These are phyloP conservation scores for Triglochin maritima DNA, from an alignment of 106 monocot genomes.

Conservation along the genomic window DNA sequence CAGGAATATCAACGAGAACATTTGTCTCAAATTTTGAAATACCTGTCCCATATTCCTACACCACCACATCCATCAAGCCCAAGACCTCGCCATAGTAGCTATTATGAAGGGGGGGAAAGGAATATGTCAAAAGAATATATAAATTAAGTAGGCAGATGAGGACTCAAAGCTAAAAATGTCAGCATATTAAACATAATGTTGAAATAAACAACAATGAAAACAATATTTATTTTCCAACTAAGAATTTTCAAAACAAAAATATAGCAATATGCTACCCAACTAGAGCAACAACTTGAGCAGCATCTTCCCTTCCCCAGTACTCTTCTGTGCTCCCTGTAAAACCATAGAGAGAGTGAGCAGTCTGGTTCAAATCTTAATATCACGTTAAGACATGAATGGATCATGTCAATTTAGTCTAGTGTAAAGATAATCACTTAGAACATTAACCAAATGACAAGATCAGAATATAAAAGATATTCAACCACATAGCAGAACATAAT, in stretches of 20 bases:
- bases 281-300: conserved; percentile 86
- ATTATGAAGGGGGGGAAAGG: conserved; percentile 10
- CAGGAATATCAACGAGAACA: too few relatives aligned
- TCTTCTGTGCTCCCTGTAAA: conserved; percentile 91
- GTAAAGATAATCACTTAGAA: too few relatives aligned
- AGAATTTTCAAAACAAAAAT: conserved; percentile 6
- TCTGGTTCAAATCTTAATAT: neutral
- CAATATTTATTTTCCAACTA: neutral
- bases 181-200: neutral
- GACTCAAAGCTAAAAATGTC: too few relatives aligned
- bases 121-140: neutral
- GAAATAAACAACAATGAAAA: neutral
- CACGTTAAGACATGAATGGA: too few relatives aligned
- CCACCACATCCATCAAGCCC: conserved; percentile 59
- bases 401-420: too few relatives aligned
- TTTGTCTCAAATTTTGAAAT: too few relatives aligned
- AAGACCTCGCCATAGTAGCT: conserved; percentile 92
- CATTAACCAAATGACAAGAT: too few relatives aligned
- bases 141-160: too few relatives aligned
- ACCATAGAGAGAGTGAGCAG: neutral
- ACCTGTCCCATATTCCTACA: conserved; percentile 81
- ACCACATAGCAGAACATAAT: too few relatives aligned
- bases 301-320: conserved; percentile 86
- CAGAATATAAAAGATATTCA: too few relatives aligned
- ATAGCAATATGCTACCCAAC: conserved; percentile 16